Percentiles rank a stretch among this genome's conserved stretches.
These are phyloP conservation scores for Curvularia spicifera DNA, from an alignment of 2,329 filamentous ascomycete genomes.

Conservation along the genomic window DNA sequence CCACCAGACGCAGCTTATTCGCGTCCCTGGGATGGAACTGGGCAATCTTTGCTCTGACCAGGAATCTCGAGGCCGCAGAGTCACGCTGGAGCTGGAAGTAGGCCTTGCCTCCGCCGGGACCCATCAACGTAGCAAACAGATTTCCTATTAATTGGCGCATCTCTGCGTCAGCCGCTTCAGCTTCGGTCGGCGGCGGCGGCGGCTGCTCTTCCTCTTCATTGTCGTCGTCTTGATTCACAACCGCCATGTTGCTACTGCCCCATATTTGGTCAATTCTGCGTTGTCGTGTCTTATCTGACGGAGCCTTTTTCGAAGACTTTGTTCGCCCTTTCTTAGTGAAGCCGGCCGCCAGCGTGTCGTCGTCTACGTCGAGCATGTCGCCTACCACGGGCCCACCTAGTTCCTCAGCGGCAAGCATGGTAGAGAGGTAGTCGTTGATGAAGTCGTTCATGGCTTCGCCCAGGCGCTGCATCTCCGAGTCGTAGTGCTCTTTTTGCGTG, in stretches of 20 bases:
- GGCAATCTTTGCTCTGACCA: constrained; percentile 62
- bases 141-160: constrained; percentile 56
- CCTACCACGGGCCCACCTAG: constrained; percentile 83
- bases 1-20: constrained; percentile 58
- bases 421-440: constrained; percentile 71
- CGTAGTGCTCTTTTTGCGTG: constrained; percentile 65
- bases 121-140: constrained; percentile 52
- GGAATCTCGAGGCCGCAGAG: constrained; percentile 60
- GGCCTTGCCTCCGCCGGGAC: constrained; percentile 47
- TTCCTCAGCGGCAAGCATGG: constrained; percentile 82
- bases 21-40: constrained; percentile 64
- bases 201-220: constrained; percentile 30
- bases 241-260: constrained; percentile 44
- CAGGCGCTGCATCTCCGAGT: constrained; percentile 65
- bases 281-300: constrained; percentile 50
- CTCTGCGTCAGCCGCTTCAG: constrained; percentile 57
- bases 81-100: constrained; percentile 59
- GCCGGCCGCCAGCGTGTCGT: constrained; percentile 60
- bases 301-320: constrained; percentile 49
- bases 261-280: constrained; percentile 61
- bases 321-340: constrained; percentile 60
- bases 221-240: constrained; percentile 26
- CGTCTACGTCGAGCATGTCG: constrained; percentile 69
- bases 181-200: constrained; percentile 45
- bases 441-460: constrained; percentile 72